Evolutionary conservation across 176 grass and related monocot species (phyloP), one percentile per base, ranked within the genome.

Genomic region (Carex parvula): DNA sequence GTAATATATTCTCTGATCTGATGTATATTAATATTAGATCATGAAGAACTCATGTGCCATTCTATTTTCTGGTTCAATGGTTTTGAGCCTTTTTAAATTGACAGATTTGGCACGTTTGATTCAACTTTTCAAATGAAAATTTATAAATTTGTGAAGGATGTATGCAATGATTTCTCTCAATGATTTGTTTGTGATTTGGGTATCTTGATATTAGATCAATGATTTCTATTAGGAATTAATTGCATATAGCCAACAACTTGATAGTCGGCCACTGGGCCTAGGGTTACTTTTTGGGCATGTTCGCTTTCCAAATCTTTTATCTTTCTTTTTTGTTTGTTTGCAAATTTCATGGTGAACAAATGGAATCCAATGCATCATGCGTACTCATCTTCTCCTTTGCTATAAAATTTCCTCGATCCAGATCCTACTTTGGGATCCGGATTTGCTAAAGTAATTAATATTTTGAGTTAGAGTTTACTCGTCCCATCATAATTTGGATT

Each of bases 281-380:
- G 24, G 2, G 44, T 53, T 53, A 50, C 70, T 53, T 75, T 52
- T 52, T 29, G 44, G 2, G 11, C 44, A 75, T 24, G 42, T 52
- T 75, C 44, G 20, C 44, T 75, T 75, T 53, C 44, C 44, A 75
- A 75, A 15, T 53, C 2, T n/a, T 53, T 42, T 50, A 0, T 12
- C 10, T 50, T 50, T 50, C 46, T 50, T 50, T 50, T 50, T 50
- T 50, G 46, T 50, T 50, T 50, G 46, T 70, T 14, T 26, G 70
- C 46, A 29, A 2, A 22, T 53, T 37, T 37, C 3, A 11, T n/a
- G 70, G 1, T 21, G 4, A 75, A 75, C 35, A 53, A 44, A 53
- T 53, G 70, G 70, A 75, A 75, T 75, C 70, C 10, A 53, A 75
- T 29, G 70, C 5, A 74, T 52, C 70, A 74, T 74, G 70, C 42